phyloP scores from a whole-genome alignment of 331 rosid genomes.

The Prunus yedoensis region DNA sequence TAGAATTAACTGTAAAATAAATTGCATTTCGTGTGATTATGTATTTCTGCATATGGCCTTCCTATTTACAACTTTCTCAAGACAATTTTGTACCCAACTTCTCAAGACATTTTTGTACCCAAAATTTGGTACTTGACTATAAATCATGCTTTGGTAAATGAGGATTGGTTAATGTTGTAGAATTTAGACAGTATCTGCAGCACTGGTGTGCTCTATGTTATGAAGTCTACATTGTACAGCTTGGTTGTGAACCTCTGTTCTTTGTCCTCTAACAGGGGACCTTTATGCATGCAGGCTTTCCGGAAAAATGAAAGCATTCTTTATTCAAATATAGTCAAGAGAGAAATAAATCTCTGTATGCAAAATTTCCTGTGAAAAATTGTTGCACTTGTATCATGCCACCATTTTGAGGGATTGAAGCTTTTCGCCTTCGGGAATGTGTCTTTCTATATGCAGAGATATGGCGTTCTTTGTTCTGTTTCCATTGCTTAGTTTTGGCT shows the following conservation, averaged over 20 bases:
- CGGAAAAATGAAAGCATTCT: background rate
- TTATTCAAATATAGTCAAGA: background rate
- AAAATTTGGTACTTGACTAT: background rate
- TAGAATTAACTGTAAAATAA: background rate
- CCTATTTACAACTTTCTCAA: background rate
- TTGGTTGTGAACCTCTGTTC: background rate
- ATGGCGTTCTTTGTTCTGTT: background rate
- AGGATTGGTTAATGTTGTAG: background rate
- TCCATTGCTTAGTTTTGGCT: background rate
- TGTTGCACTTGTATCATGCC: background rate
- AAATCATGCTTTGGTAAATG: background rate
- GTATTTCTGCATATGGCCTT: background rate
- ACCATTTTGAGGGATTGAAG: background rate
- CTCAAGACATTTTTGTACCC: background rate
- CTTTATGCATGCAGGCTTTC: conserved; percentile 1
- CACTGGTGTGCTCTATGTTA: background rate
- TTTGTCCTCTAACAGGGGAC: background rate
- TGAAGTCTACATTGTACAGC: background rate
- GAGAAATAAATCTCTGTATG: background rate
- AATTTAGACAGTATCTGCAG: background rate
- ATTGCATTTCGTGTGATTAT: background rate
- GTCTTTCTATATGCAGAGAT: background rate
- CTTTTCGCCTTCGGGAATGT: background rate
- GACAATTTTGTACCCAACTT: background rate
- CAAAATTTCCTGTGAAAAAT: background rate